phyloP scores from a whole-genome alignment of 2,329 filamentous ascomycete genomes.

The Hawksworthiomyces lignivorus region DNA sequence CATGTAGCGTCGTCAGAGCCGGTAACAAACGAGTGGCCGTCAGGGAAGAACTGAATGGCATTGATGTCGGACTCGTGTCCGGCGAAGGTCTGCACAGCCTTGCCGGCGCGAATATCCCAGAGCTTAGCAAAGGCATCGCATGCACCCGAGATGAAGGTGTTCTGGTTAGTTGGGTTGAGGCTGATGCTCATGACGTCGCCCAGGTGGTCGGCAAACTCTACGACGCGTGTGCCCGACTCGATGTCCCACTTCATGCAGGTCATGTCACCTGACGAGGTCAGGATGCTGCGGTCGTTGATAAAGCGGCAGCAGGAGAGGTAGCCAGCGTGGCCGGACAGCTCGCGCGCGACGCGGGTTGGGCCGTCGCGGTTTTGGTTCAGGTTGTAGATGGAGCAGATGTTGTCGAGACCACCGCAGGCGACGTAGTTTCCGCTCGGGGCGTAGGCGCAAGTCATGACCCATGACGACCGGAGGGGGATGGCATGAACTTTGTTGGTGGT shows the following conservation, averaged over 20 bases:
- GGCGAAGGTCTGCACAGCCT: conserved; percentile 97
- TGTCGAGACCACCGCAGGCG: conserved; percentile 95
- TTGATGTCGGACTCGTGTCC: conserved; percentile 99
- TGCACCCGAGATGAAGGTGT: conserved; percentile 98
- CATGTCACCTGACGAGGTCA: conserved; percentile 98
- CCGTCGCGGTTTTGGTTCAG: conserved; percentile 89
- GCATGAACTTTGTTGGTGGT: conserved; percentile 99
- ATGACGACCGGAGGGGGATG: conserved; percentile 92
- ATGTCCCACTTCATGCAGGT: conserved; percentile 99
- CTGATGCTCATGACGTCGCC: conserved; percentile 99
- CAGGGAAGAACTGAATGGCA: conserved; percentile 98
- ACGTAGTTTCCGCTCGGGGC: conserved; percentile 97
- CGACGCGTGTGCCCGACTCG: conserved; percentile 92
- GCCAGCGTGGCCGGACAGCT: conserved; percentile 92
- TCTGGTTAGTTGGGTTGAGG: conserved; percentile 98
- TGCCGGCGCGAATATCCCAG: conserved; percentile 97
- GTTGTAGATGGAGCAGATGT: conserved; percentile 99
- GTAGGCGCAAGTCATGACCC: conserved; percentile 99
- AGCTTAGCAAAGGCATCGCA: conserved; percentile 98
- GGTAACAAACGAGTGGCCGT: conserved; percentile 96
- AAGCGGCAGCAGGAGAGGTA: conserved; percentile 98
- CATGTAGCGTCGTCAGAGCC: conserved; percentile 97
- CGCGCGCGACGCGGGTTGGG: conserved; percentile 90
- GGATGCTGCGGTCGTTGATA: conserved; percentile 95
- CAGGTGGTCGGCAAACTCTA: conserved; percentile 95